These are phyloP conservation scores for Saccharomyces eubayanus DNA, from an alignment of 805 yeast genomes.

Conservation along the genomic window DNA sequence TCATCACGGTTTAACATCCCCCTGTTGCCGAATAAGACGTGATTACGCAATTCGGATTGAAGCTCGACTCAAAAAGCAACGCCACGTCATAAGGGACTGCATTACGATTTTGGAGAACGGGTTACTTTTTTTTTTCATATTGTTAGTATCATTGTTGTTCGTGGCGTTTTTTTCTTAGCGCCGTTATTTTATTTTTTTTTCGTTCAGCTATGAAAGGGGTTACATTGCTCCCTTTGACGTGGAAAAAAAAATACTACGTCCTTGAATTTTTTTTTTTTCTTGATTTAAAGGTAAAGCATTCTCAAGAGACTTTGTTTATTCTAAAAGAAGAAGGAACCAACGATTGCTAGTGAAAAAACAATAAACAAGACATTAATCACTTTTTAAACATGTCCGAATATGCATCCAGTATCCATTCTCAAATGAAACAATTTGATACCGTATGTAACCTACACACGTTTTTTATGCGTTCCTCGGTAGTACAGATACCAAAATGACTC, in stretches of 20 bases:
- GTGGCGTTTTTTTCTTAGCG: neutral
- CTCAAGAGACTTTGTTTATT: neutral
- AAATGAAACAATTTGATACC: slow-evolving; percentile 39
- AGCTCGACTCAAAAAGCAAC: neutral
- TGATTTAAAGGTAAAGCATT: neutral
- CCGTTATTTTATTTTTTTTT: neutral
- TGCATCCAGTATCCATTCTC: slow-evolving; percentile 39
- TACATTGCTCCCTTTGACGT: too few relatives aligned
- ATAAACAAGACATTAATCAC: slow-evolving; percentile 8
- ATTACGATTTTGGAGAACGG: too few relatives aligned
- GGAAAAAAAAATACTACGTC: neutral
- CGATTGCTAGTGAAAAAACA: neutral
- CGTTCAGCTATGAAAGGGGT: too few relatives aligned
- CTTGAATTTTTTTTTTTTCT: neutral
- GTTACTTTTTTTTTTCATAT: too few relatives aligned
- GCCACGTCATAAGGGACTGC: too few relatives aligned
- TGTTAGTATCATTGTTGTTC: neutral
- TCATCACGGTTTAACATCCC: neutral
- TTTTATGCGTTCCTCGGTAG: neutral
- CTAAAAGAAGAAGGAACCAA: slow-evolving; percentile 1
- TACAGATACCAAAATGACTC: neutral
- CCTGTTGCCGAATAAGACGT: too few relatives aligned
- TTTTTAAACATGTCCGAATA: slow-evolving; percentile 34
- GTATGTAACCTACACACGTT: slow-evolving; percentile 30
- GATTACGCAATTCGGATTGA: neutral